phyloP scores from a whole-genome alignment of 106 monocot species.

The Apostasia shenzhenica region DNA sequence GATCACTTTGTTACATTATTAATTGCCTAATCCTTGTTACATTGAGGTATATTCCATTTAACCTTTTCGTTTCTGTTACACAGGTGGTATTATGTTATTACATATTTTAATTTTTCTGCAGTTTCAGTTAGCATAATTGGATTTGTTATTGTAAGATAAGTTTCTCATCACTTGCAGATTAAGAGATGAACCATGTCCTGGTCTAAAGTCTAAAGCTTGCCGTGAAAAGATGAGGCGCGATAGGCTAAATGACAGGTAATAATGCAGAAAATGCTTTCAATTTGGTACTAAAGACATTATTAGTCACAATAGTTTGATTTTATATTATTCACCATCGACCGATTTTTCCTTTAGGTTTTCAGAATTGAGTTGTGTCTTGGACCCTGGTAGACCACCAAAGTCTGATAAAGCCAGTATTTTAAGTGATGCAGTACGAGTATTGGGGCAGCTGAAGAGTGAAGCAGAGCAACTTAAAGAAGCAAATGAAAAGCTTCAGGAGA shows the following conservation, averaged over 20 bases:
- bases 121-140: too few species aligned
- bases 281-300: neutral
- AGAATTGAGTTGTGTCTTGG: slow-evolving; percentile 60
- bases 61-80: too few species aligned
- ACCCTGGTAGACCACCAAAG: slow-evolving; percentile 51
- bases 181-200: slow-evolving; percentile 33
- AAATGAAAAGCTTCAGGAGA: slow-evolving; percentile 69
- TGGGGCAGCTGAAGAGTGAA: slow-evolving; percentile 62
- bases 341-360: slow-evolving; percentile 34
- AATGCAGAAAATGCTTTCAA: neutral
- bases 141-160: too few species aligned
- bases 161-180: slow-evolving; percentile 16
- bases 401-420: slow-evolving; percentile 62
- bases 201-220: slow-evolving; percentile 63
- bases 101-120: too few species aligned
- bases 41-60: too few species aligned
- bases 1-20: too few species aligned
- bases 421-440: slow-evolving; percentile 50
- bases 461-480: slow-evolving; percentile 53
- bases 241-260: slow-evolving; percentile 60
- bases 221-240: slow-evolving; percentile 75
- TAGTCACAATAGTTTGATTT: too few species aligned
- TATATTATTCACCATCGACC: too few species aligned
- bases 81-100: too few species aligned
- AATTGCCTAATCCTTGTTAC: too few species aligned